Evolutionary conservation across 1,139 yeast species (phyloP), one percentile per base, ranked within the genome.

Genomic region (Debaryomyces robertsiae): DNA sequence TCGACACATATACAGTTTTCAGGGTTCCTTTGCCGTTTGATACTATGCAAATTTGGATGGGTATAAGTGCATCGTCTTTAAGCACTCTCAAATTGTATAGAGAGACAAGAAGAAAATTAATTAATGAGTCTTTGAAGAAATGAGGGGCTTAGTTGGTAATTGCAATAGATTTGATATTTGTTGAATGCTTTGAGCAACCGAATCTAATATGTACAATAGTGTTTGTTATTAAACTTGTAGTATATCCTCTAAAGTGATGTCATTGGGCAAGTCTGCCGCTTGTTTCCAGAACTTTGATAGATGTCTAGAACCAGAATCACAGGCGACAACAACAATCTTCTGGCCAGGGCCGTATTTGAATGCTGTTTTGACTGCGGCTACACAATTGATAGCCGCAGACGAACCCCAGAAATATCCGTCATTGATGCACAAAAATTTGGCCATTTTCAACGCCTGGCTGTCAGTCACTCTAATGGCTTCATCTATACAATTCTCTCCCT

Each of bases 351-450:
- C 73, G 32, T 67, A 62, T 45, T 73, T 66, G 31, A 61, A 52
- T 0, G 96, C 96, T 4, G 79, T 63, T 48, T 79, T 72, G 5
- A 82, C 79, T 0, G 96, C 95, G 1, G 96, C 97, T 1, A 88
- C 96, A 39, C 96, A 91, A 57, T 91, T 90, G 23, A 93, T 83
- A 0, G 96, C 96, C 9, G 95, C 84, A 30, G 96, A 87, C 27
- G 95, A 83, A 4, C 98, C 98, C 61, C 91, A 77, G 60, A 93
- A 93, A 22, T 88, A 64, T 0, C 98, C 98, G 58, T 93, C 98
- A 44, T 86, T 73, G 2, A 82, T 78, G 46, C 90, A 85, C 27
- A 93, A 63, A 55, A 64, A 86, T 58, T 84, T 82, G 10, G 98
- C 98, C 98, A 93, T 93, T 50, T 75, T 78, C 23, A 89, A 54